Conservation (phyloP, 306 rosid genomes). For the Castanea mollissima region DNA sequence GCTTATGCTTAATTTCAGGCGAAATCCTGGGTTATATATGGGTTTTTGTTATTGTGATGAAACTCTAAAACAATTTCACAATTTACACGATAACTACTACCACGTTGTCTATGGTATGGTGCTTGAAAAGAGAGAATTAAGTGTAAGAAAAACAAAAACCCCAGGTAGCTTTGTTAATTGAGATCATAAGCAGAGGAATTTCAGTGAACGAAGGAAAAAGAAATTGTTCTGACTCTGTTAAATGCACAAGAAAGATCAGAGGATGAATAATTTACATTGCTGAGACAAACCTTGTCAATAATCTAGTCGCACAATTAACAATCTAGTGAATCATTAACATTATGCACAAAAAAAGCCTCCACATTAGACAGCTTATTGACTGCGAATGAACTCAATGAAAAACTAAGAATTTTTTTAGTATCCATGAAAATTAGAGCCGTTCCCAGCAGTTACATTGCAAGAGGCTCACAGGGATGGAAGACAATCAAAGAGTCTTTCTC, state of each 20-base stretch:
- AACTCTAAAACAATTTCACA: not conserved
- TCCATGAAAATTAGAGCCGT: not conserved
- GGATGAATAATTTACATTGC: not conserved
- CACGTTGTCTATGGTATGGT: not conserved
- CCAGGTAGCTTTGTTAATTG: not conserved
- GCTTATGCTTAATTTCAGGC: not conserved
- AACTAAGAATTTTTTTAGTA: not conserved
- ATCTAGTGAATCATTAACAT: not conserved
- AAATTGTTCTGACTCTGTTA: not conserved
- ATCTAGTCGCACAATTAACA: not conserved
- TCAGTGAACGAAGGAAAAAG: not conserved
- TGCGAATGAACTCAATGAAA: not conserved
- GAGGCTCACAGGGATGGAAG: not conserved
- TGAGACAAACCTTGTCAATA: not conserved
- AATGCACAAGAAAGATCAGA: not conserved
- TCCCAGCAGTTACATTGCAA: not conserved
- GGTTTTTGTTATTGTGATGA: not conserved
- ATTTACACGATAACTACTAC: not conserved
- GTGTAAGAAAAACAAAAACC: not conserved
- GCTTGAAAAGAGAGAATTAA: not conserved
- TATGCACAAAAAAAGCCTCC: not conserved
- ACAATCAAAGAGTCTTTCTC: constrained; percentile 6
- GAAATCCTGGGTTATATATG: not conserved
- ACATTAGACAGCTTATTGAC: not conserved
- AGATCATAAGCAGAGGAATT: not conserved